Evolutionary conservation across 345 rosid genomes (phyloP).

Genomic region (Linum tenue): DNA sequence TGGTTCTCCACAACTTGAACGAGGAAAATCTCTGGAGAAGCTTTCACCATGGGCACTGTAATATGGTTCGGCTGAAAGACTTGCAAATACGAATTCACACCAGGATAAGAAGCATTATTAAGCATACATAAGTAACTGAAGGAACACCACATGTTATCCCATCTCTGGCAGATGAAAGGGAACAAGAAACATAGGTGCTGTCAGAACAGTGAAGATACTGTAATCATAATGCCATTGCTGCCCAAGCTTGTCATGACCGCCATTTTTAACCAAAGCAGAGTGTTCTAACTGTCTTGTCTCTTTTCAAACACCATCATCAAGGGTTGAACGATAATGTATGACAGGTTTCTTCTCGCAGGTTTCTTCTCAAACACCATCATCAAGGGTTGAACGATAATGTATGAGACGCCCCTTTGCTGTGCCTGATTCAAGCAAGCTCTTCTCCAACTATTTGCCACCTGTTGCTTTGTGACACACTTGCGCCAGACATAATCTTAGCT

Average conservation of each 20-base stretch:
- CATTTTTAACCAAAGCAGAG: slow-evolving; percentile 14
- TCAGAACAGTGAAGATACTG: slow-evolving; percentile 78
- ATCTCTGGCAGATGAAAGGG: slow-evolving; percentile 17
- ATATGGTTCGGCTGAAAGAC: slow-evolving; percentile 49
- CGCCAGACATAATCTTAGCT: slow-evolving; percentile 57
- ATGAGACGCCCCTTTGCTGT: slow-evolving; percentile 79
- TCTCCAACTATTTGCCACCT: slow-evolving; percentile 63
- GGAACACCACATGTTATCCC: slow-evolving; percentile 6
- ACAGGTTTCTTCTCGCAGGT: slow-evolving; percentile 55
- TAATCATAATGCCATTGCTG: slow-evolving; percentile 97
- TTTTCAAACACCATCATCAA: slow-evolving; percentile 18
- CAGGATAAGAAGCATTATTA: slow-evolving; percentile 35
- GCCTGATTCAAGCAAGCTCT: slow-evolving; percentile 57
- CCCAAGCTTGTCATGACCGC: slow-evolving; percentile 40
- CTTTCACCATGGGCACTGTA: slow-evolving; percentile 48
- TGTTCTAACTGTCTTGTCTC: slow-evolving; percentile 16
- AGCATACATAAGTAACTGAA: slow-evolving; percentile 4
- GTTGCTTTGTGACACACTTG: slow-evolving; percentile 60
- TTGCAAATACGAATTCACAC: slow-evolving; percentile 44
- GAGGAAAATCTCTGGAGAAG: slow-evolving; percentile 63
- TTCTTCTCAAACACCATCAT: slow-evolving; percentile 33
- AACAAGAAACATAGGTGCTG: slow-evolving; percentile 65
- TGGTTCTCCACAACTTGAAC: slow-evolving; percentile 77
- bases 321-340: slow-evolving; percentile 72
- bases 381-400: slow-evolving; percentile 71